Evolutionary conservation across 352 stramenopile genomes (phyloP).

Genomic region (Phytophthora lateralis): DNA sequence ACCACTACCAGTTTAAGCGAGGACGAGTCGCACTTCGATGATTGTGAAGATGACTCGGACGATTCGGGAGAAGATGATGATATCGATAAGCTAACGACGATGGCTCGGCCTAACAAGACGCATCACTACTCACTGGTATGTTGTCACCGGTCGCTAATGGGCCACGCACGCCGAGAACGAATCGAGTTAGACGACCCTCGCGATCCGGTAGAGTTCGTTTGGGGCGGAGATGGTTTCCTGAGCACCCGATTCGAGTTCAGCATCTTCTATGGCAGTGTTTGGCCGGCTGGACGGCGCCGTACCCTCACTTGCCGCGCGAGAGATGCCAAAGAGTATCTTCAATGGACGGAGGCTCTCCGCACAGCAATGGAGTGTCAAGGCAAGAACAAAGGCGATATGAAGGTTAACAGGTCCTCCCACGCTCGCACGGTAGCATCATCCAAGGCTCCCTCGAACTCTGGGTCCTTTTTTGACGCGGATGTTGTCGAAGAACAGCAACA

Average conservation of each 20-base stretch:
- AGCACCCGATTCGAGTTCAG: constrained; percentile 44
- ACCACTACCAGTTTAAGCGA: constrained; percentile 25
- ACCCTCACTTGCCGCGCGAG: constrained; percentile 32
- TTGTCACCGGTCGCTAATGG: constrained; percentile 37
- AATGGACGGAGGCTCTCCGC: constrained; percentile 36
- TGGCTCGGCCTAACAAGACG: constrained; percentile 28
- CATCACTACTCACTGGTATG: constrained; percentile 41
- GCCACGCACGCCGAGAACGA: constrained; percentile 29
- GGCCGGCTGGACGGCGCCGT: constrained; percentile 16
- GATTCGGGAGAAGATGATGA: constrained; percentile 28
- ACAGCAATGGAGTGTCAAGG: constrained; percentile 21
- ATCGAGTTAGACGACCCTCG: constrained; percentile 30
- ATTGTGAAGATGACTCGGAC: constrained; percentile 30
- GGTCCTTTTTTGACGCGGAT: constrained; percentile 20
- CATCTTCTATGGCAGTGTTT: constrained; percentile 26
- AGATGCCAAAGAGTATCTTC: constrained; percentile 39
- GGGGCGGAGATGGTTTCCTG: constrained; percentile 31
- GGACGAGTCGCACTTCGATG: constrained; percentile 32
- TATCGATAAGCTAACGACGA: constrained; percentile 31
- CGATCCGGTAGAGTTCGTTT: constrained; percentile 26
- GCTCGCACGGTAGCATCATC: constrained; percentile 23
- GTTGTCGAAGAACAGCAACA: constrained; percentile 26
- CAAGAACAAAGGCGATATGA: constrained; percentile 17
- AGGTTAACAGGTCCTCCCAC: constrained; percentile 17
- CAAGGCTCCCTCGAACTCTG: constrained; percentile 25